Base-by-base conservation (phyloP, 352 stramenopile genomes). In the Elongisporangium anandrum region DNA sequence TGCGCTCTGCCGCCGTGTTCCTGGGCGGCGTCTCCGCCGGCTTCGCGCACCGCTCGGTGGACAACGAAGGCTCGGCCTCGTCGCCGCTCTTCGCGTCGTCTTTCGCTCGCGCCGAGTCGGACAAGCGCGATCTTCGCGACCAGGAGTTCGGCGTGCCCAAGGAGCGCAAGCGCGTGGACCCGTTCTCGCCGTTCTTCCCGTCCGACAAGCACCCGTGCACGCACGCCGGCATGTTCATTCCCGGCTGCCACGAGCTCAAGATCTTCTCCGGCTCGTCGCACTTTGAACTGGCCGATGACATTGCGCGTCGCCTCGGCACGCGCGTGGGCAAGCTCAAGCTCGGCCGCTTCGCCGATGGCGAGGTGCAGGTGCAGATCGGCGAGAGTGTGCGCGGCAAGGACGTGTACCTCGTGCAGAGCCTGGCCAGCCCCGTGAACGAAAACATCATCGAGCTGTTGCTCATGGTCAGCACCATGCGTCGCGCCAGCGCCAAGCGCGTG, bases 401-500 rank as follows among this genome's bases (percentile, higher is more conserved):
- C 66, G 92, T 98, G 51, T 98, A 98, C 72, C 73, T 98, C 45
- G 87, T 98, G 56, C 94, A 98, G 79, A 96, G 87, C 63, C 86
- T 96, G 22, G 81, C 87, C 38, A 90, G 77, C 52, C 94, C 94
- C 15, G 92, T 98, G 53, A 98, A 98, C 64, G 94, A 98, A 65
- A 96, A 96, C 70, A 85, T 98, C 52, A 97, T 98, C 55, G 94
- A 98, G 72, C 72, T 98, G 61, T 68, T 98, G 60, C 79, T 98
- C 34, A 98, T 98, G 88, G 87, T 98, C 50, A 97, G 88, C 64
- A 96, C 92, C 41, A 94, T 97, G 78, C 87, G 92, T 47, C 84
- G 94, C 57, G 92, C 94, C 9, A 97, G 87, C 51, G 94, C 94
- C 61, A 98, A 98, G 81, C 87, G 92, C 58, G 90, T 98, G 59